A percentile compares a stretch with the other conserved stretches of the same genome.
phyloP scores from a whole-genome alignment of 805 yeast species.

The Candida lessepsii region DNA sequence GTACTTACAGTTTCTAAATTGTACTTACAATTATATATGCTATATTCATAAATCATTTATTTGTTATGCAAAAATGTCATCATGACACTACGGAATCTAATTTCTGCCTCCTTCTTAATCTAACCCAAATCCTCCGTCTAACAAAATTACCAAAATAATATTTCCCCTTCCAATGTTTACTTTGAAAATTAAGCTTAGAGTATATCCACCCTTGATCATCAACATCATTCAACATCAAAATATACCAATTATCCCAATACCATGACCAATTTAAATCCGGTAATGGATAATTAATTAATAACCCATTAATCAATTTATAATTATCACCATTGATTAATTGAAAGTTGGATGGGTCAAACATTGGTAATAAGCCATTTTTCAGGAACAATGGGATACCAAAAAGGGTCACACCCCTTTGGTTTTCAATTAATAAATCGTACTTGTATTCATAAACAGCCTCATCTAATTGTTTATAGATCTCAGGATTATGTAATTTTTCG shows the following conservation, averaged over 20 bases:
- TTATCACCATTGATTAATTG: conserved; percentile 44
- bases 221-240: conserved; percentile 65
- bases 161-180: conserved; percentile 63
- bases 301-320: conserved; percentile 27
- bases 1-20: too few relatives aligned
- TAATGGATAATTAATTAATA: conserved; percentile 39
- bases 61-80: too few relatives aligned
- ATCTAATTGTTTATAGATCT: background rate
- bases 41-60: background rate
- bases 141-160: conserved; percentile 58
- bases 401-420: conserved; percentile 52
- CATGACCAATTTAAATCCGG: conserved; percentile 66
- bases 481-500: conserved; percentile 6
- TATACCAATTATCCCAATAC: conserved; percentile 73
- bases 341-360: conserved; percentile 50
- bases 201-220: conserved; percentile 89
- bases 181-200: conserved; percentile 49
- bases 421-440: conserved; percentile 48
- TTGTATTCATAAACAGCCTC: conserved; percentile 11
- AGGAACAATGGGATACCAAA: conserved; percentile 53
- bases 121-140: conserved; percentile 64
- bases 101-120: conserved; percentile 28
- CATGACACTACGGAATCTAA: too few relatives aligned
- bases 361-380: conserved; percentile 44
- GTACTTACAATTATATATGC: too few relatives aligned